phyloP scores from a whole-genome alignment of 75 land plant genomes.

The Picea sitchensis region DNA sequence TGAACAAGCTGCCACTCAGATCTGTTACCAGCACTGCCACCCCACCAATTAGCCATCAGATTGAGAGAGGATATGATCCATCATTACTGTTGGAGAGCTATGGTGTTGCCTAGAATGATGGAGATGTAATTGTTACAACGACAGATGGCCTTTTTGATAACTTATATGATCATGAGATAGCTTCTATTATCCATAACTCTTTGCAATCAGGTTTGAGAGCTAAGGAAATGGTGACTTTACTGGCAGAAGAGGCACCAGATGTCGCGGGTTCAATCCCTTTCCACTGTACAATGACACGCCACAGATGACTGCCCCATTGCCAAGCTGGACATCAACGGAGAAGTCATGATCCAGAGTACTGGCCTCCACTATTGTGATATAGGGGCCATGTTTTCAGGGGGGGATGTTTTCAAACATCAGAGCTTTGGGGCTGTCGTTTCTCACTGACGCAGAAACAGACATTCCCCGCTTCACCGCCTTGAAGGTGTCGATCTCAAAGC shows the following conservation, averaged over 20 bases:
- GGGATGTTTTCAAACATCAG: conserved; percentile 60
- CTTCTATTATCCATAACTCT: conserved; percentile 49
- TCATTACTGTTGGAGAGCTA: no score
- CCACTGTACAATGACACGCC: conserved; percentile 26
- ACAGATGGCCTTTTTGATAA: conserved; percentile 93
- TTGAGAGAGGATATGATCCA: no score
- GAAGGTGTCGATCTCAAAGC: conserved; percentile 85
- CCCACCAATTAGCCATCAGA: no score
- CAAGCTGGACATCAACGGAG: conserved; percentile 73
- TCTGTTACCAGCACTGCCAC: no score
- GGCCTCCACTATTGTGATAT: conserved; percentile 87
- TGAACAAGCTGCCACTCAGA: no score
- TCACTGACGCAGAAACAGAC: conserved; percentile 83
- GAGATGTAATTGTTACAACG: no score
- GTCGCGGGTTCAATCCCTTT: conserved; percentile 8
- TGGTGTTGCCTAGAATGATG: no score
- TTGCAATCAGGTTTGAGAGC: conserved; percentile 32
- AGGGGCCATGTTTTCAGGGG: conserved; percentile 68
- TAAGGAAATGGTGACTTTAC: conserved; percentile 15
- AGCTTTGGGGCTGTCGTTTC: conserved; percentile 75
- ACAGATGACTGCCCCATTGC: conserved; percentile 46
- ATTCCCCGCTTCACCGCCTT: conserved; percentile 76
- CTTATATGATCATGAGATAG: conserved; percentile 67
- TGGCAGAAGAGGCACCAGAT: conserved; percentile 16
- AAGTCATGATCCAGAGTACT: conserved; percentile 84